Base-by-base conservation (phyloP, 2,329 filamentous ascomycete genomes). In the Epichloe aotearoae region DNA sequence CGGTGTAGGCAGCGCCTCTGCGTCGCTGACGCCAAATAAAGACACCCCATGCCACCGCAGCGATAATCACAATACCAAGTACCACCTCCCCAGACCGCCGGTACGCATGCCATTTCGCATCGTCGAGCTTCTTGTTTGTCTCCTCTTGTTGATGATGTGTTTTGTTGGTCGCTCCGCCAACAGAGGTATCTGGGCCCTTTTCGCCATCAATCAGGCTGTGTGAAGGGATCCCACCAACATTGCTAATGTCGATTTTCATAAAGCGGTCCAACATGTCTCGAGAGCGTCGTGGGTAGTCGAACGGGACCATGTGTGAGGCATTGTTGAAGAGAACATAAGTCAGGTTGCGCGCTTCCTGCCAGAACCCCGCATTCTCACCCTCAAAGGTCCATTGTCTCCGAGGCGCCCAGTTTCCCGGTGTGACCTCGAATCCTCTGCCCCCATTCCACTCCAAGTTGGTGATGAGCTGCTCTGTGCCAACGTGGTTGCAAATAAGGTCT, bases 241-340 rank as follows among this genome's bases (percentile, higher is more conserved):
- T 84, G 59, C 80, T 85, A 57, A 97, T 94, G 63, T 97, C 89
- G 40, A 98, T 88, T 46, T 82, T 80, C 77, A 97, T 88, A 70
- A 98, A 95, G 40, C 93, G 86, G 67, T 98, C 91, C 15, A 98
- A 81, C 93, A 98, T 98, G 65, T 97, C 93, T 54, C 91, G 81
- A 19, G 83, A 86, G 54, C 89, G 84, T 46, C 88, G 82, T 1
- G 91, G 84, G 59, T 86, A 86, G 67, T 98, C 91, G 62, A 93
- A 97, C 1, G 93, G 94, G 1, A 98, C 93, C 93, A 98, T 98
- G 68, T 98, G 93, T 47, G 87, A 95, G 15, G 88, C 83, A 66
- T 98, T 95, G 73, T 95, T 88, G 69, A 97, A 95, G 40, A 94
- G 75, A 34, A 98, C 83, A 63, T 98, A 98, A 1, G 93, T 96